These are phyloP conservation scores for Fusarium tricinctum DNA, from an alignment of 2,329 filamentous ascomycete species.

Conservation along the genomic window DNA sequence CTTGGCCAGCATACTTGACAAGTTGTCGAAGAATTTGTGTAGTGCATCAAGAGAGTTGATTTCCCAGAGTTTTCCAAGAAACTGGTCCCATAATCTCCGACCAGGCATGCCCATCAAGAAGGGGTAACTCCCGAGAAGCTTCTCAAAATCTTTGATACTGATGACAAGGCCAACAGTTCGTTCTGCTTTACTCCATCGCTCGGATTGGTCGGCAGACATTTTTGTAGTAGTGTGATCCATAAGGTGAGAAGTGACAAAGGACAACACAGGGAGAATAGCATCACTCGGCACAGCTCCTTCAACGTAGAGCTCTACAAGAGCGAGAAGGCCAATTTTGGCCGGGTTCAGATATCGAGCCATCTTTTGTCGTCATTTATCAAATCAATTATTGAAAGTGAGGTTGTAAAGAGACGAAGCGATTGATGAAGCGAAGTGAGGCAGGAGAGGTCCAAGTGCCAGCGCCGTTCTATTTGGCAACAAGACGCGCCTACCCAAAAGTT, in stretches of 20 bases:
- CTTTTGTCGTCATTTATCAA: slow-evolving; percentile 3
- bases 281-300: slow-evolving; percentile 76
- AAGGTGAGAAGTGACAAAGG: slow-evolving; percentile 81
- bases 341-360: slow-evolving; percentile 92
- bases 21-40: slow-evolving; percentile 78
- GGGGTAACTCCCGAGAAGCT: slow-evolving; percentile 66
- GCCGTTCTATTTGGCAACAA: slow-evolving; percentile 9
- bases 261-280: slow-evolving; percentile 81
- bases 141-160: slow-evolving; percentile 71
- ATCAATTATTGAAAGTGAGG: background rate
- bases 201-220: slow-evolving; percentile 45
- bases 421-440: background rate
- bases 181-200: slow-evolving; percentile 64
- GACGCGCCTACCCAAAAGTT: slow-evolving; percentile 32
- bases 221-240: slow-evolving; percentile 62
- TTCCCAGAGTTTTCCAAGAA: slow-evolving; percentile 85
- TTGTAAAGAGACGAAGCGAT: background rate
- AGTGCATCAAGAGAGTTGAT: slow-evolving; percentile 86
- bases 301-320: slow-evolving; percentile 85
- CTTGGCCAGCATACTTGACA: slow-evolving; percentile 71
- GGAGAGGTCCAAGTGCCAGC: slow-evolving; percentile 5
- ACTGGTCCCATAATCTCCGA: slow-evolving; percentile 87
- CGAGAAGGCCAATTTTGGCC: slow-evolving; percentile 85
- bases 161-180: slow-evolving; percentile 66
- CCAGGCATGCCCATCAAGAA: slow-evolving; percentile 75